Evolutionary conservation across 345 rosid genomes (phyloP).

Genomic region (Populus davidiana): DNA sequence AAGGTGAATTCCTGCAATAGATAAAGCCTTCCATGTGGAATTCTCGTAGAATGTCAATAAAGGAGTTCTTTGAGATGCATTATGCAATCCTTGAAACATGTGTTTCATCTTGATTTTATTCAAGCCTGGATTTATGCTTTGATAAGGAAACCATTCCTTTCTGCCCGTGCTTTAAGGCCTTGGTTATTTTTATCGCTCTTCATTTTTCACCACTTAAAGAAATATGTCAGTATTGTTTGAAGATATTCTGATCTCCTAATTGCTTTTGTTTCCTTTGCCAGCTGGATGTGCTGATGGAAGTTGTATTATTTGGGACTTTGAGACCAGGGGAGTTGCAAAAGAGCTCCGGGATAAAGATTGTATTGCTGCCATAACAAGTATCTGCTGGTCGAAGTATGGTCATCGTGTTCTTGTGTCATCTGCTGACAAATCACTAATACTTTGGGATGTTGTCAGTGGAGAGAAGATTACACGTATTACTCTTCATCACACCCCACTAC

Average conservation of each 20-base stretch:
- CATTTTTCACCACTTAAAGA: background rate
- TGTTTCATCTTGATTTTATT: background rate
- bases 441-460: slow-evolving; percentile 84
- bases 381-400: slow-evolving; percentile 93
- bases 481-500: slow-evolving; percentile 76
- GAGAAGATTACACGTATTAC: slow-evolving; percentile 56
- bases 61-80: background rate
- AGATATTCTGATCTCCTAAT: slow-evolving; percentile 4
- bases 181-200: background rate
- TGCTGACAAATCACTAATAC: slow-evolving; percentile 87
- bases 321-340: slow-evolving; percentile 88
- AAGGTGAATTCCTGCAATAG: too few relatives aligned
- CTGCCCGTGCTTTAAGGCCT: background rate
- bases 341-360: slow-evolving; percentile 82
- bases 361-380: slow-evolving; percentile 79
- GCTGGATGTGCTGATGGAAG: slow-evolving; percentile 98
- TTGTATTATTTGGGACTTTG: slow-evolving; percentile 94
- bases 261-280: slow-evolving; percentile 17
- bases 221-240: background rate
- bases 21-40: background rate
- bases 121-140: background rate
- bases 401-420: slow-evolving; percentile 90
- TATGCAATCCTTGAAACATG: background rate
- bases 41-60: background rate
- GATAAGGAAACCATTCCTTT: background rate